A percentile compares a stretch with the other conserved stretches of the same genome.
phyloP scores from a whole-genome alignment of 2,329 filamentous ascomycete species.

The Pseudocercospora vitis region DNA sequence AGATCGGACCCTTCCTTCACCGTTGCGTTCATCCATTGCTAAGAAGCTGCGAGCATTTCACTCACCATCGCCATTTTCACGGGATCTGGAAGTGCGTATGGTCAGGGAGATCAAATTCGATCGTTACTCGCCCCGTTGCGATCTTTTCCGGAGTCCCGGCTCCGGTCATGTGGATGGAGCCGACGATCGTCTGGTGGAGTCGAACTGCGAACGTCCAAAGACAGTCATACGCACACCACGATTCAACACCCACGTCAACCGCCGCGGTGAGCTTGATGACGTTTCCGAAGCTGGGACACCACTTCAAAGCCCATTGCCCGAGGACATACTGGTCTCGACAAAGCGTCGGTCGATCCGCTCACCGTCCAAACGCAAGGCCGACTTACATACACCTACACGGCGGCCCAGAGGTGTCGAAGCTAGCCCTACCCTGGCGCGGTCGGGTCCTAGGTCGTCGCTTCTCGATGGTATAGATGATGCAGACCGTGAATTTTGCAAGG shows the following conservation, averaged over 20 bases:
- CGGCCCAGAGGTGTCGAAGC: too few relatives aligned
- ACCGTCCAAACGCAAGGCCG: neutral
- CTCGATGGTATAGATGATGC: too few relatives aligned
- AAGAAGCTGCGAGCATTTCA: neutral
- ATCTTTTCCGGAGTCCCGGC: neutral
- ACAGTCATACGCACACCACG: neutral
- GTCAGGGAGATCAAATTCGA: conserved; percentile 6
- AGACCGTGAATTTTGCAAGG: too few relatives aligned
- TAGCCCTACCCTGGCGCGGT: too few relatives aligned
- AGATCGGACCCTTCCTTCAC: too few relatives aligned
- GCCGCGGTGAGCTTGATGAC: conserved; percentile 19
- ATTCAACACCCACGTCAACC: conserved; percentile 18
- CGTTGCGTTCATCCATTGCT: conserved; percentile 7
- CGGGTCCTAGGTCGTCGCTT: too few relatives aligned
- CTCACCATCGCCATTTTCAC: neutral
- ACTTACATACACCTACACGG: too few relatives aligned
- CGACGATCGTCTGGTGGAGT: neutral
- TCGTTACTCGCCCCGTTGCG: neutral
- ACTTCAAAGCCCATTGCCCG: conserved; percentile 8
- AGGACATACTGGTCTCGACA: conserved; percentile 7
- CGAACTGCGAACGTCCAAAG: neutral
- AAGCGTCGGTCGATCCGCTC: neutral
- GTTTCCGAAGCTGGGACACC: conserved; percentile 14
- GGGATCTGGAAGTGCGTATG: conserved; percentile 15
- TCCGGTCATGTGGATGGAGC: neutral